Base-by-base conservation (phyloP, 2,329 filamentous ascomycete species). In the Ceratocystis colombiana region DNA sequence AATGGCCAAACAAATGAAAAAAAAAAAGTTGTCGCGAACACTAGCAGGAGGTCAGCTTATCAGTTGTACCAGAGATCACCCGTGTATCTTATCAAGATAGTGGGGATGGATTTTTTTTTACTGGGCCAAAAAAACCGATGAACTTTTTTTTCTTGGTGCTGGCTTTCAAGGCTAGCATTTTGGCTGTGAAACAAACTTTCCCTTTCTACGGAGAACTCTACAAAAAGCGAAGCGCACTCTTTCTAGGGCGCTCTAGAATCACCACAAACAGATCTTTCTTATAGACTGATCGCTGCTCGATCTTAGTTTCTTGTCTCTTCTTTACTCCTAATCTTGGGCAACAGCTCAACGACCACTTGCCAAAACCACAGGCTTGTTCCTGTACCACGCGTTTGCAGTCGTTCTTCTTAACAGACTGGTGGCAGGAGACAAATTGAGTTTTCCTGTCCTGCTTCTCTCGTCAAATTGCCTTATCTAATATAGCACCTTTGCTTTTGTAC, bases 41-140 rank as follows among this genome's bases (percentile, higher is more conserved):
- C 10, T 37, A 1, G 10, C 10, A 37, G 33, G 57, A 41, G 30
- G 28, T 2, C 20, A 7, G 17, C 25, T 65, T 68, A 65, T 68
- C 30, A 20, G 25, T 64, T 68, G 5, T 53, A 30, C 66, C 66
- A 61, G 15, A 5, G 50, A 59, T 68, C 25, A 61, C 17, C 64
- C 66, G 46, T 15, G 37, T 68, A 68, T 68, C 66, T 68, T 68
- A 68, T 68, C 66, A 64, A 50, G 62, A 66, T 68, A 64, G 61
- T 68, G 67, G 64, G 64, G 62, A 66, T 37, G 28, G 15, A 61
- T 68, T 68, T 68, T 68, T 68, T 68, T 68, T 65, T 67, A 62
- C 67, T 64, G 37, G 62, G 37, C 53, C 62, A 64, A 48, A 64
- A 64, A 57, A 53, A 12, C 8, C 22, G 28, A 50, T 41, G 64